Evolutionary conservation across 1,284 basidiomycete species (phyloP).

Genomic region (Cutaneotrichosporon mucoides): DNA sequence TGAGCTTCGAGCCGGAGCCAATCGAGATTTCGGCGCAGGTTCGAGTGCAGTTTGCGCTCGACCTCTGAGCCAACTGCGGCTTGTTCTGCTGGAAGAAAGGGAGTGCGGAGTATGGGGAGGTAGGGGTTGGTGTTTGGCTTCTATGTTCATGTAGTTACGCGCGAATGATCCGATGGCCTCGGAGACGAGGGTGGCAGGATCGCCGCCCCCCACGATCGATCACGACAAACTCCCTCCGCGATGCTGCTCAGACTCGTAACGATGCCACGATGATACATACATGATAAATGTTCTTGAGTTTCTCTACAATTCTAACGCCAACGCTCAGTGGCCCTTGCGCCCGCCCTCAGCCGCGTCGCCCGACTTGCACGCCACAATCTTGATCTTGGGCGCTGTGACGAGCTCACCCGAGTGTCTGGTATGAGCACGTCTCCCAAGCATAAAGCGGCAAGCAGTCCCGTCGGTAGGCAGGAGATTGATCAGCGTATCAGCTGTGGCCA

Average conservation of each 20-base stretch:
- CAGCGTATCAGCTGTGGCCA: no score
- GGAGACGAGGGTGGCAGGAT: no score
- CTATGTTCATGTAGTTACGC: background rate
- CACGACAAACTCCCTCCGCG: no score
- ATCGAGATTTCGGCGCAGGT: conserved; percentile 4
- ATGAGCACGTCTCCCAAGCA: conserved; percentile 4
- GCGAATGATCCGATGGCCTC: background rate
- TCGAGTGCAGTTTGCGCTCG: background rate
- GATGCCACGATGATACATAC: conserved; percentile 9
- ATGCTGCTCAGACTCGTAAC: no score
- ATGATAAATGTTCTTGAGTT: conserved; percentile 1
- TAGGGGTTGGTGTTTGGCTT: no score
- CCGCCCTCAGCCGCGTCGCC: conserved; percentile 66
- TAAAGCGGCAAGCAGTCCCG: no score
- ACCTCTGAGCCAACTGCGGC: background rate
- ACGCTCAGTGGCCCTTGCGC: conserved; percentile 26
- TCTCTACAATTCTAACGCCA: conserved; percentile 2
- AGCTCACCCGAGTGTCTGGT: conserved; percentile 30
- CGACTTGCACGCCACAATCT: conserved; percentile 94
- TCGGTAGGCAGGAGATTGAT: no score
- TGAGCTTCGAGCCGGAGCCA: conserved; percentile 12
- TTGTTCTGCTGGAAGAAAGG: background rate
- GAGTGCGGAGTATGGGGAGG: background rate
- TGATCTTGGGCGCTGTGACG: conserved; percentile 70
- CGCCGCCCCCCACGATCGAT: no score